phyloP scores from a whole-genome alignment of 129 eudicot species.

The Tagetes patula region DNA sequence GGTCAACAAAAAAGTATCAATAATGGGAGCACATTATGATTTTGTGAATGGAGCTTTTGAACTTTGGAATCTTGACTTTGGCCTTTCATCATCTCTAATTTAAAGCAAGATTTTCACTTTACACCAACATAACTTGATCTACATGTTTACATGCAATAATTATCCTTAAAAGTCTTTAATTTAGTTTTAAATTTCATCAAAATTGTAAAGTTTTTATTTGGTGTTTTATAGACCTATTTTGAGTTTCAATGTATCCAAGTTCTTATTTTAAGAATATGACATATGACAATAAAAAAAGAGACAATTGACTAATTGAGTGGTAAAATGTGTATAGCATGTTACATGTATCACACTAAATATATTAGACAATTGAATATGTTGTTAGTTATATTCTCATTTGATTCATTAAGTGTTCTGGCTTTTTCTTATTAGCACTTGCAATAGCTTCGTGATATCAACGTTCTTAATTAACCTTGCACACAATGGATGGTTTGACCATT shows the following conservation, averaged over 20 bases:
- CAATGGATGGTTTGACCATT: too few species aligned
- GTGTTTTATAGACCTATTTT: constrained; percentile 21
- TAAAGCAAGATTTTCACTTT: constrained; percentile 4
- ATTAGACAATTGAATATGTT: too few species aligned
- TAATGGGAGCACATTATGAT: constrained; percentile 91
- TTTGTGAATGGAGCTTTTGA: constrained; percentile 78
- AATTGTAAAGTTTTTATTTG: constrained; percentile 27
- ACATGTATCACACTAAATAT: too few species aligned
- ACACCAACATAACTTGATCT: neutral
- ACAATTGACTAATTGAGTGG: too few species aligned
- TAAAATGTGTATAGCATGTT: too few species aligned
- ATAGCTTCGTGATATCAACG: too few species aligned
- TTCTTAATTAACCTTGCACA: too few species aligned
- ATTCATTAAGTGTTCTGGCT: too few species aligned
- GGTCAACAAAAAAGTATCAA: constrained; percentile 45
- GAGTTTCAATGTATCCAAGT: neutral
- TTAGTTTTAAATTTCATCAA: constrained; percentile 2
- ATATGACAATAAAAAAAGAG: too few species aligned
- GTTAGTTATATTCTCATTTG: too few species aligned
- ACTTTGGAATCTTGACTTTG: constrained; percentile 73
- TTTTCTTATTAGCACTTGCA: too few species aligned
- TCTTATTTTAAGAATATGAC: neutral
- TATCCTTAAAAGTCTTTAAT: constrained; percentile 12
- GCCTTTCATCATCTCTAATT: constrained; percentile 49
- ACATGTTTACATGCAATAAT: constrained; percentile 36